Evolutionary conservation across 352 stramenopile genomes (phyloP).

Genomic region (Phytophthora megakarya): DNA sequence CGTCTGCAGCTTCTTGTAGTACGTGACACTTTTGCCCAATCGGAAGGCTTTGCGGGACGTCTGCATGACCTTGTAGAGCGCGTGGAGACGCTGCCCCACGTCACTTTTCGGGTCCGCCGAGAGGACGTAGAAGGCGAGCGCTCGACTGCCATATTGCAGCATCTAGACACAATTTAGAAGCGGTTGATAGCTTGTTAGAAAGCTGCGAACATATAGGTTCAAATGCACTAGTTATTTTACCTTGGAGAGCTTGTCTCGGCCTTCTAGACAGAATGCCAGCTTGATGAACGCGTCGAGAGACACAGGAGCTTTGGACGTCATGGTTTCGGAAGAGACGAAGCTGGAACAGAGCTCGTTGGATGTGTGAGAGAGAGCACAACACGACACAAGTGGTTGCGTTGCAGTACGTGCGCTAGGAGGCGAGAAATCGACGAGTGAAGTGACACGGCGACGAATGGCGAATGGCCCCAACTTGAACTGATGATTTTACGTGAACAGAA

Average conservation of each 20-base stretch:
- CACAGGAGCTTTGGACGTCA: slow-evolving; percentile 54
- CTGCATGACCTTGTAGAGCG: slow-evolving; percentile 84
- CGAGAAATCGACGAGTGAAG: neutral
- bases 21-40: slow-evolving; percentile 83
- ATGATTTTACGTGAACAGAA: slow-evolving; percentile 21
- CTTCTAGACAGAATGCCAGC: slow-evolving; percentile 80
- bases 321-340: slow-evolving; percentile 6
- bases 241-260: slow-evolving; percentile 89
- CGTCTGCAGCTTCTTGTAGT: slow-evolving; percentile 77
- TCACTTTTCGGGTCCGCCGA: slow-evolving; percentile 83
- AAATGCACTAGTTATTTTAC: slow-evolving; percentile 23
- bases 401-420: neutral
- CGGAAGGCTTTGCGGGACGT: slow-evolving; percentile 85
- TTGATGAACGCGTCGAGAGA: slow-evolving; percentile 67
- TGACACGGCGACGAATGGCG: neutral
- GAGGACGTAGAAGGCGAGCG: slow-evolving; percentile 79
- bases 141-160: slow-evolving; percentile 86
- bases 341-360: neutral
- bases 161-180: slow-evolving; percentile 34
- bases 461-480: slow-evolving; percentile 39
- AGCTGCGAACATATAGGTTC: neutral
- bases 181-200: slow-evolving; percentile 19
- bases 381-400: neutral
- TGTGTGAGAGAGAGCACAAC: neutral
- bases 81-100: slow-evolving; percentile 69